Base-by-base conservation (phyloP, 108 stramenopile species). In the Ochromonas danica region DNA sequence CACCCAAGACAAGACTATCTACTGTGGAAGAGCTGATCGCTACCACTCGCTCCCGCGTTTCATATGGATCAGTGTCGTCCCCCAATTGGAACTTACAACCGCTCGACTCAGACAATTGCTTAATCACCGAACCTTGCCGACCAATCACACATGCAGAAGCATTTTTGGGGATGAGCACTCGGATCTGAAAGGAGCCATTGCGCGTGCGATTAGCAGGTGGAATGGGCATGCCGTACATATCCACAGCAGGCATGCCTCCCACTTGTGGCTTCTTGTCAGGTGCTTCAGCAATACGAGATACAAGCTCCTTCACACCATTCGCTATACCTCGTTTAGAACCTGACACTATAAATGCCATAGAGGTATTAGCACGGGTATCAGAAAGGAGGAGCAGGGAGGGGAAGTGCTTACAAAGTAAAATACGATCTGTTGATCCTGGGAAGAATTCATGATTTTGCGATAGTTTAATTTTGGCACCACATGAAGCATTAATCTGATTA, bases 361-460 rank as follows among this genome's bases (percentile, higher is more conserved):
- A 14, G 22, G 45, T 14, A 51, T 14, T 22, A 51, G 6, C 45
- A 51, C 6, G 6, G 14, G 6, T 51, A 51, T 14, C 22, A 51
- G 22, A 14, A 14, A 14, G 22, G 6, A 6, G 22, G 22, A 14
- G 6, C 22, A 14, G 22, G 22, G 22, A 51, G 22, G 14, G 22
- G 22, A 14, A 6, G 6, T 51, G 14, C 63, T 67, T 67, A 67
- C 63, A 14, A 6, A 33, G 30, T 31, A 67, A 22, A 31, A 67
- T 67, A 14, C 63, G 3, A 10, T 67, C 63, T 31, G 17, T 33
- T 35, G 63, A 14, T 28, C 10, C 25, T 22, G 63, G 63, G 63
- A 67, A 67, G 25, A 14, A 33, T 67, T 67, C 63, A 67, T 33
- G 6, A 67, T 22, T 67, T 67, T 67, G 63, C 3, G 63, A 67